Percentiles rank a stretch among this genome's conserved stretches.
Evolutionary conservation across 495 filamentous ascomycete species (phyloP).

Genomic region (Penicillium canescens): DNA sequence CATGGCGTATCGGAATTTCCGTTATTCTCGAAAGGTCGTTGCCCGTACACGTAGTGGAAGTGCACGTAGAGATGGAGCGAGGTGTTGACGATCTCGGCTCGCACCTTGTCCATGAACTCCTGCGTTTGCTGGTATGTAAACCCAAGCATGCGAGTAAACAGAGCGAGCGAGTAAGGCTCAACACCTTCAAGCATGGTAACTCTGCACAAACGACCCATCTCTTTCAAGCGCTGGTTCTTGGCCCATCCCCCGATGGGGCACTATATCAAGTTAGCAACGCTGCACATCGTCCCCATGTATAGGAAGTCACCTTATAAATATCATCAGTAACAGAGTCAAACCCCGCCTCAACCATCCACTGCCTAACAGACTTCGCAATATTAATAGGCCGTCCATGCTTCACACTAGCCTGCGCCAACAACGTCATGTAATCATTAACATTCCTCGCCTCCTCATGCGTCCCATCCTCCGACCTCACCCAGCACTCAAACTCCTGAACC

Average conservation of each 20-base stretch:
- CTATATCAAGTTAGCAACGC: conserved; percentile 16
- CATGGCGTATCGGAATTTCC: background rate
- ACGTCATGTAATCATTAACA: conserved; percentile 27
- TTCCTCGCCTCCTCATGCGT: conserved; percentile 26
- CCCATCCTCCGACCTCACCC: conserved; percentile 38
- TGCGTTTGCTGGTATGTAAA: conserved; percentile 39
- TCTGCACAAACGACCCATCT: conserved; percentile 45
- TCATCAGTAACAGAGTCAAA: conserved; percentile 39
- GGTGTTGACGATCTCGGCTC: conserved; percentile 30
- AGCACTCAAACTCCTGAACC: conserved; percentile 51
- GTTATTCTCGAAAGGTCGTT: conserved; percentile 30
- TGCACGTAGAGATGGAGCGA: conserved; percentile 36
- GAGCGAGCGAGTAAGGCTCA: conserved; percentile 51
- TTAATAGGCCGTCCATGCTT: conserved; percentile 44
- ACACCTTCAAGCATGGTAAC: conserved; percentile 40
- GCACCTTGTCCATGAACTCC: conserved; percentile 34
- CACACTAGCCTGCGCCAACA: conserved; percentile 30
- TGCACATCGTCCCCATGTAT: background rate
- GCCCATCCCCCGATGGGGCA: conserved; percentile 53
- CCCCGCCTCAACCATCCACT: conserved; percentile 31
- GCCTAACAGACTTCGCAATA: conserved; percentile 22
- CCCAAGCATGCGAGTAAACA: conserved; percentile 57
- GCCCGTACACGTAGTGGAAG: conserved; percentile 44
- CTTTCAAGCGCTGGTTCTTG: conserved; percentile 48
- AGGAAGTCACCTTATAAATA: conserved; percentile 36